A percentile compares a stretch with the other conserved stretches of the same genome.
These are phyloP conservation scores for Pythium aphanidermatum DNA, from an alignment of 352 stramenopile genomes.

Conservation along the genomic window DNA sequence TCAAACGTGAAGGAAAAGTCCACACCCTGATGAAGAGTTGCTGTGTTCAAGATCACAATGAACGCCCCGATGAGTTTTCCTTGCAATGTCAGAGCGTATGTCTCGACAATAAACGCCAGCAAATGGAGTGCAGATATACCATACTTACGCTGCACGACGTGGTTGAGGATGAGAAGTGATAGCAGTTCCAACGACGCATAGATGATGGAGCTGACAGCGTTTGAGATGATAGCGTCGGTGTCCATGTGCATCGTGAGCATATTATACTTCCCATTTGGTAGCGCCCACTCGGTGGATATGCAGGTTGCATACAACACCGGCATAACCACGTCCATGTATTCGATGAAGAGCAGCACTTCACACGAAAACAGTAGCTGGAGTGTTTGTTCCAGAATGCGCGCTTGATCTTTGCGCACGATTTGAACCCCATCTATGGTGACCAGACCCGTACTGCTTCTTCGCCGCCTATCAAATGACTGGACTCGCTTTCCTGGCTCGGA, in stretches of 20 bases:
- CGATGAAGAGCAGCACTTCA: constrained; percentile 25
- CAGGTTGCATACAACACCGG: constrained; percentile 10
- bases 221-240: not conserved
- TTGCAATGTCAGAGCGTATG: constrained; percentile 25
- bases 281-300: constrained; percentile 1
- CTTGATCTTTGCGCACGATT: constrained; percentile 16
- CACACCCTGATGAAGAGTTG: constrained; percentile 13
- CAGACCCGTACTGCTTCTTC: too few species aligned
- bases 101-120: constrained; percentile 32
- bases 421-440: constrained; percentile 14
- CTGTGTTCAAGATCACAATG: constrained; percentile 15
- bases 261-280: constrained; percentile 14
- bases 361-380: constrained; percentile 22
- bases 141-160: constrained; percentile 21
- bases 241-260: not conserved
- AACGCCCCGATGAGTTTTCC: constrained; percentile 29
- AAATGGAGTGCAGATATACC: constrained; percentile 19
- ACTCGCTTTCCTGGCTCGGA: too few species aligned
- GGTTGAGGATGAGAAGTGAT: constrained; percentile 26
- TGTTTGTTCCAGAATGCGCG: constrained; percentile 19
- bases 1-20: constrained; percentile 11
- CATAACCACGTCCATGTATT: constrained; percentile 21
- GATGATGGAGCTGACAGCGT: not conserved
- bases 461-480: too few species aligned
- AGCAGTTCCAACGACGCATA: constrained; percentile 29